Evolutionary conservation across 345 rosid genomes (phyloP).

Genomic region (Sonneratia alba): DNA sequence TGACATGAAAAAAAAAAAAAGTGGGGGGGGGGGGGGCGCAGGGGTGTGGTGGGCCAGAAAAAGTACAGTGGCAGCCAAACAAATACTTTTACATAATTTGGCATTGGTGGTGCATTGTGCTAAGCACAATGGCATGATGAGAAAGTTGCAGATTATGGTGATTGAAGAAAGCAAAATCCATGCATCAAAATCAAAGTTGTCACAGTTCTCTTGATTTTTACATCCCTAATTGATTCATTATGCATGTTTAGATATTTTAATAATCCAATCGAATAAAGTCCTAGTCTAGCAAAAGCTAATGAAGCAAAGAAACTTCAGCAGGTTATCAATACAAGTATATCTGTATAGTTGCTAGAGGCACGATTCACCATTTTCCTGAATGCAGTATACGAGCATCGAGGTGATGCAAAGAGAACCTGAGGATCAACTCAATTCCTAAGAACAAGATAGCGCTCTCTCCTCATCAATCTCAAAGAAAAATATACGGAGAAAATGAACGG

Average conservation of each 20-base stretch:
- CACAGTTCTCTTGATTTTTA: background rate
- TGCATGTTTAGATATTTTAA: background rate
- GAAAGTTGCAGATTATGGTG: background rate
- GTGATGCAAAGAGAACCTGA: background rate
- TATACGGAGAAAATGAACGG: background rate
- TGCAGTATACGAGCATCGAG: background rate
- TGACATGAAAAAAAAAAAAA: background rate
- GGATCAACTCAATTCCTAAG: background rate
- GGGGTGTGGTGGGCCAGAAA: background rate
- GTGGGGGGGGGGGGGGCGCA: too few relatives aligned
- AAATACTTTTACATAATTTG: background rate
- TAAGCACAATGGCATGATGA: background rate
- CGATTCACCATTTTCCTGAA: background rate
- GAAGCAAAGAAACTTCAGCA: background rate
- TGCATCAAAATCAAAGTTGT: background rate
- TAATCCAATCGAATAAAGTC: background rate
- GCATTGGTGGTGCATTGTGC: background rate
- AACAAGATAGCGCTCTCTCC: background rate
- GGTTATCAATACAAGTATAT: background rate
- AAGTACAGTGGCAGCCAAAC: background rate
- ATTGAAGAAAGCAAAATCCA: background rate
- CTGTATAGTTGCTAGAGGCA: background rate
- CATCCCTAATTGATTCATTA: background rate
- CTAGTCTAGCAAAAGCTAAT: background rate
- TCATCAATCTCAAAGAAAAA: background rate